These are phyloP conservation scores for Colletotrichum cuscutae DNA, from an alignment of 2,329 filamentous ascomycete species.

Conservation along the genomic window DNA sequence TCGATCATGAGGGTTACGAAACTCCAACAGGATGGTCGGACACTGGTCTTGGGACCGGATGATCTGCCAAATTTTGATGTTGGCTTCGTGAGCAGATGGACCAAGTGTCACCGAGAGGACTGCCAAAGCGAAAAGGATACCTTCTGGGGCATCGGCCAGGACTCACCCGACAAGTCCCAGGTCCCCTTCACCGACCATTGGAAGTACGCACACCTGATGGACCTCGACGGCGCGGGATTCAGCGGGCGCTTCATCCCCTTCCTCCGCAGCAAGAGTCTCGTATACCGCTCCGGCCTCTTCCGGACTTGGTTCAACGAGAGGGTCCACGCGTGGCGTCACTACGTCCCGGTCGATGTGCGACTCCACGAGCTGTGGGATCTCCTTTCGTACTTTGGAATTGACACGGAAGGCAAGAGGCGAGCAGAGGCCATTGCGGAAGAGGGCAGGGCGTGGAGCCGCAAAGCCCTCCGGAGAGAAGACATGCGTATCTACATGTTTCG, in stretches of 20 bases:
- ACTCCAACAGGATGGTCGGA: conserved; percentile 22
- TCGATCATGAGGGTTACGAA: conserved; percentile 38
- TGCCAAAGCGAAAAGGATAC: conserved; percentile 44
- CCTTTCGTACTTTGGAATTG: conserved; percentile 37
- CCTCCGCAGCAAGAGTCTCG: conserved; percentile 60
- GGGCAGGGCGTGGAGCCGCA: conserved; percentile 60
- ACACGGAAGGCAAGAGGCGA: conserved; percentile 33
- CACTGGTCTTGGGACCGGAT: neutral
- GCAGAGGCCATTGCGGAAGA: conserved; percentile 42
- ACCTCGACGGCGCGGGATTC: conserved; percentile 67
- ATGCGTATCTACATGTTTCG: conserved; percentile 82
- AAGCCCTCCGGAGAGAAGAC: conserved; percentile 72
- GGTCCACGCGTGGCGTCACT: conserved; percentile 71
- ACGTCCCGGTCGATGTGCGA: conserved; percentile 67
- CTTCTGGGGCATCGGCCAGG: conserved; percentile 43
- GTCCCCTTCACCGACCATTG: conserved; percentile 49
- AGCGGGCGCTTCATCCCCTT: conserved; percentile 62
- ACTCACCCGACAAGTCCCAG: conserved; percentile 34
- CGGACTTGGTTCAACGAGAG: conserved; percentile 73
- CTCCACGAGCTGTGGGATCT: conserved; percentile 35
- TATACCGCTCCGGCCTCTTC: conserved; percentile 70
- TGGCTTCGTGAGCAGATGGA: conserved; percentile 51
- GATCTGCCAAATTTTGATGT: conserved; percentile 41
- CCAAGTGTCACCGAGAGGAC: conserved; percentile 45
- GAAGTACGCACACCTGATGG: conserved; percentile 64